A percentile compares a stretch with the other conserved stretches of the same genome.
These are phyloP conservation scores for Pseudogymnoascus sp. DNA, from an alignment of 2,329 filamentous ascomycete genomes.

Conservation along the genomic window DNA sequence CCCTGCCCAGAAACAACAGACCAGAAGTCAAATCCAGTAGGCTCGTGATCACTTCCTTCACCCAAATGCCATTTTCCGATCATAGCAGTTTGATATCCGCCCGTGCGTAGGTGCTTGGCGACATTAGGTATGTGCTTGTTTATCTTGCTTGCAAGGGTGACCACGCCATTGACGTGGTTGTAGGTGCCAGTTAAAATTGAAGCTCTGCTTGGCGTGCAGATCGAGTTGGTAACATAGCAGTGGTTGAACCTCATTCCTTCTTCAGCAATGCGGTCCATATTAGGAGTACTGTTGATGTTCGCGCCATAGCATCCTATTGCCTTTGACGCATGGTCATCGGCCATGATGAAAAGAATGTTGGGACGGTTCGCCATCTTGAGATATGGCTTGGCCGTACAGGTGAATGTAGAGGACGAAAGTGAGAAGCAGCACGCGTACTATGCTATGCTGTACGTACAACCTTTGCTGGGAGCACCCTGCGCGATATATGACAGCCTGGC, in stretches of 20 bases:
- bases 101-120: slow-evolving; percentile 39
- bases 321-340: slow-evolving; percentile 45
- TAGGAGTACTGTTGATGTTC: slow-evolving; percentile 42
- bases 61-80: slow-evolving; percentile 47
- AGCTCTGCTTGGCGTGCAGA: slow-evolving; percentile 43
- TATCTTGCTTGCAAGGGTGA: slow-evolving; percentile 40
- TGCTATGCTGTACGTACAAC: not conserved
- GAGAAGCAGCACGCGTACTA: not conserved
- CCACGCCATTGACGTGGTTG: slow-evolving; percentile 44
- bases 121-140: slow-evolving; percentile 43
- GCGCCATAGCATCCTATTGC: slow-evolving; percentile 40
- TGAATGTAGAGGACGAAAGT: not conserved
- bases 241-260: slow-evolving; percentile 45
- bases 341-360: slow-evolving; percentile 45
- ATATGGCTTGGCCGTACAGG: not conserved
- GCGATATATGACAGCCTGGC: slow-evolving; percentile 4
- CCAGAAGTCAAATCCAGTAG: slow-evolving; percentile 44
- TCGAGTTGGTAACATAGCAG: slow-evolving; percentile 45
- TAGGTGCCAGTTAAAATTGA: slow-evolving; percentile 42
- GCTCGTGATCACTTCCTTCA: slow-evolving; percentile 37
- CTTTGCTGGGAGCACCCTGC: not conserved
- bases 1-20: slow-evolving; percentile 43
- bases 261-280: slow-evolving; percentile 40
- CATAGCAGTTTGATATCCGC: slow-evolving; percentile 43
- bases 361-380: slow-evolving; percentile 15